A percentile compares a stretch with the other conserved stretches of the same genome.
Evolutionary conservation across 2,329 filamentous ascomycete genomes (phyloP).

Genomic region (Coniella lustricola): DNA sequence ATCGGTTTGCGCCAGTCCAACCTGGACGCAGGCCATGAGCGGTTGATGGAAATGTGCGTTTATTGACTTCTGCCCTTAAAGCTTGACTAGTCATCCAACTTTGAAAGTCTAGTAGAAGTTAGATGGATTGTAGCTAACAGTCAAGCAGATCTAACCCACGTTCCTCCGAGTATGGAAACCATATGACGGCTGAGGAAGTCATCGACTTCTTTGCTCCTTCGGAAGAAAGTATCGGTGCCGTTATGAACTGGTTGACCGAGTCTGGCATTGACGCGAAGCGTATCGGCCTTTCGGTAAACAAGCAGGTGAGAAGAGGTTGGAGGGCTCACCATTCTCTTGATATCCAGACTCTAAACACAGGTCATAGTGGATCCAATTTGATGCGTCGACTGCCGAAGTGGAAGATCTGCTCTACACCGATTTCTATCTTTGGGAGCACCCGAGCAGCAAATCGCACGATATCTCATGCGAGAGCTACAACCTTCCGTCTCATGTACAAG

Average conservation of each 20-base stretch:
- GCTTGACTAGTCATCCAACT: too few species aligned
- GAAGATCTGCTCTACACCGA: constrained; percentile 32
- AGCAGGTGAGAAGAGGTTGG: constrained; percentile 17
- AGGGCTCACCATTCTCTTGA: neutral
- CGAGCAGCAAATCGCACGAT: constrained; percentile 26
- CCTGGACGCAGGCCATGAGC: constrained; percentile 24
- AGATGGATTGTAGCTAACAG: too few species aligned
- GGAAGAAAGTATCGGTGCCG: constrained; percentile 23
- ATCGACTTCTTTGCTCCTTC: constrained; percentile 29
- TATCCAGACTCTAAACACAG: constrained; percentile 18
- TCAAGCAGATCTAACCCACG: constrained; percentile 19
- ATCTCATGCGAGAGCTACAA: constrained; percentile 37
- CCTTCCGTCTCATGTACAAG: constrained; percentile 35
- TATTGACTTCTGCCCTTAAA: too few species aligned
- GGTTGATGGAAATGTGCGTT: constrained; percentile 21
- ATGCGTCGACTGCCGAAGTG: constrained; percentile 29
- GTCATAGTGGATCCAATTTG: constrained; percentile 35
- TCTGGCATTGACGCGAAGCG: constrained; percentile 15
- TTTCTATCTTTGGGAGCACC: constrained; percentile 34
- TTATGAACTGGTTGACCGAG: constrained; percentile 16
- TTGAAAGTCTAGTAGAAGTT: too few species aligned
- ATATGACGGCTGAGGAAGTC: constrained; percentile 27
- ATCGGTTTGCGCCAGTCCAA: constrained; percentile 25
- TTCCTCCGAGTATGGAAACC: constrained; percentile 29
- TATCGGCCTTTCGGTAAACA: constrained; percentile 19